A percentile compares a stretch with the other conserved stretches of the same genome.
These are phyloP conservation scores for Xerophyta viscosa DNA, from an alignment of 106 monocot genomes.

Conservation along the genomic window DNA sequence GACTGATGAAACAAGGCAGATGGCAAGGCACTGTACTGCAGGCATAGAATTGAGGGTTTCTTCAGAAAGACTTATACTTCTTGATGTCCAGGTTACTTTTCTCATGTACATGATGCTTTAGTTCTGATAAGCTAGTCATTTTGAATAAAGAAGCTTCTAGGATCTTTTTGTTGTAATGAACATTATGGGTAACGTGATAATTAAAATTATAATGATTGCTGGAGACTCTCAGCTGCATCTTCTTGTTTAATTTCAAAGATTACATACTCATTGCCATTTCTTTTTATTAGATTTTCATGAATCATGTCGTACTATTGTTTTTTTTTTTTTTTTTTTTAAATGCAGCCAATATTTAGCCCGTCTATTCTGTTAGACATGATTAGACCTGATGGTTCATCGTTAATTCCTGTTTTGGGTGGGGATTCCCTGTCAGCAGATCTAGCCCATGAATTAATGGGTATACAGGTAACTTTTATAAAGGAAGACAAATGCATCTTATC, in stretches of 20 bases:
- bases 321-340: not conserved
- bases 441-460: conserved; percentile 85
- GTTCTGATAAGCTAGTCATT: too few relatives aligned
- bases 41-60: conserved; percentile 91
- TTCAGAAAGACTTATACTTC: conserved; percentile 76
- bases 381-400: conserved; percentile 83
- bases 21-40: conserved; percentile 69
- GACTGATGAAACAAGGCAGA: conserved; percentile 73
- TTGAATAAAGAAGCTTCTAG: too few relatives aligned
- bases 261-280: too few relatives aligned
- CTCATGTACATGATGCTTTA: too few relatives aligned
- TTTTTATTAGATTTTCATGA: too few relatives aligned
- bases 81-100: conserved; percentile 75
- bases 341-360: conserved; percentile 87
- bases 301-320: too few relatives aligned
- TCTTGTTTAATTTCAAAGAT: too few relatives aligned
- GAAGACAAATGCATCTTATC: not conserved
- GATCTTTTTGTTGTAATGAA: too few relatives aligned
- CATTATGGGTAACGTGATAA: too few relatives aligned
- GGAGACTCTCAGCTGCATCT: too few relatives aligned
- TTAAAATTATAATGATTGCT: too few relatives aligned
- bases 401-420: conserved; percentile 72
- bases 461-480: conserved; percentile 61
- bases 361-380: conserved; percentile 89
- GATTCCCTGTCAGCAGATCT: conserved; percentile 71